Evolutionary conservation across 805 yeast genomes (phyloP).

Genomic region (Blastobotrys terrestris): DNA sequence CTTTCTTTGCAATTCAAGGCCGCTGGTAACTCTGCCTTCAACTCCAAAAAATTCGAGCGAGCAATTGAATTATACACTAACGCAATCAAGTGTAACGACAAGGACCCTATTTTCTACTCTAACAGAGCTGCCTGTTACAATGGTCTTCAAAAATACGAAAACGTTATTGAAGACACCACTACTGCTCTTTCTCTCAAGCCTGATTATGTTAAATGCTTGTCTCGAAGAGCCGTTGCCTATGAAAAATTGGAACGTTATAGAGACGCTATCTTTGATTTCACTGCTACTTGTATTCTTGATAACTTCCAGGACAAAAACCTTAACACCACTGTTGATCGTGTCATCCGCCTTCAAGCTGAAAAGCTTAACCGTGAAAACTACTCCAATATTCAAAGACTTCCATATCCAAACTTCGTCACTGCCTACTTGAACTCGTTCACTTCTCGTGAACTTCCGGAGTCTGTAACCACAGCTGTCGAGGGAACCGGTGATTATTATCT

Average conservation of each 20-base stretch:
- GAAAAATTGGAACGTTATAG: constrained; percentile 72
- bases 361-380: constrained; percentile 59
- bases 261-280: constrained; percentile 87
- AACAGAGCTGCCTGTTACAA: constrained; percentile 96
- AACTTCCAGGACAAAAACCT: constrained; percentile 73
- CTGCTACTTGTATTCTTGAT: constrained; percentile 80
- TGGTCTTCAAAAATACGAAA: constrained; percentile 69
- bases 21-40: constrained; percentile 80
- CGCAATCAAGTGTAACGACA: constrained; percentile 63
- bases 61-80: constrained; percentile 76
- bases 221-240: constrained; percentile 90
- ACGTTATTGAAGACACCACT: constrained; percentile 83
- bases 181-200: constrained; percentile 81
- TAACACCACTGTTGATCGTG: constrained; percentile 81
- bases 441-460: constrained; percentile 43
- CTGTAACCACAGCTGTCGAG: constrained; percentile 44
- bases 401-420: constrained; percentile 67
- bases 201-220: constrained; percentile 82
- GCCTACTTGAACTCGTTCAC: constrained; percentile 86
- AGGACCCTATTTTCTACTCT: constrained; percentile 84
- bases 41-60: constrained; percentile 56
- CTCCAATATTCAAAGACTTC: constrained; percentile 51
- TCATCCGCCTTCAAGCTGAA: constrained; percentile 73
- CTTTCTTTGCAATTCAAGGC: constrained; percentile 71
- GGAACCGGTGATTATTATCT: constrained; percentile 61